phyloP scores from a whole-genome alignment of 2,329 filamentous ascomycete species.

The Gnomoniopsis smithogilvyi region DNA sequence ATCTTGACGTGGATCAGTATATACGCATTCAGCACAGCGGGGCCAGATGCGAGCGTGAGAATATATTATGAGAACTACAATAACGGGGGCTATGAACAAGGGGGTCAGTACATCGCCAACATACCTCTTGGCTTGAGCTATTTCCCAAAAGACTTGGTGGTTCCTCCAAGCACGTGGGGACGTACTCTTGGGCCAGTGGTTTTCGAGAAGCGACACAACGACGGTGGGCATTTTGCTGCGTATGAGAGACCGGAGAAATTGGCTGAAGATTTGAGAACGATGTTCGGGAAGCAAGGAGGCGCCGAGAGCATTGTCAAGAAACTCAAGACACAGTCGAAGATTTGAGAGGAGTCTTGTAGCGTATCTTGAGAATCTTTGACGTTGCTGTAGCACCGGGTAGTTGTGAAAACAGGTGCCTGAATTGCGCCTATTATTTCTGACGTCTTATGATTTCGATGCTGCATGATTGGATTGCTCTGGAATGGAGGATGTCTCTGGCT shows the following conservation, averaged over 20 bases:
- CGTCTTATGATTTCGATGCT: too few species aligned
- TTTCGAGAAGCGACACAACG: conserved; percentile 46
- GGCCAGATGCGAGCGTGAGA: conserved; percentile 62
- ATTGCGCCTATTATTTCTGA: too few species aligned
- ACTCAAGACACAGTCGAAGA: background rate
- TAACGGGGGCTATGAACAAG: background rate
- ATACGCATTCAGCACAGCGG: conserved; percentile 68
- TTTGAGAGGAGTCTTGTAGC: background rate
- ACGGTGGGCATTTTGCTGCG: conserved; percentile 60
- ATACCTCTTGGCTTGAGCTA: conserved; percentile 25
- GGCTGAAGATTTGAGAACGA: conserved; percentile 49
- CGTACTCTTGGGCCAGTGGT: conserved; percentile 59
- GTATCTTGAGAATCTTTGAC: too few species aligned
- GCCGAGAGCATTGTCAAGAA: conserved; percentile 34
- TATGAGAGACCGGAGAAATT: conserved; percentile 54
- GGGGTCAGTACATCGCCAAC: conserved; percentile 16
- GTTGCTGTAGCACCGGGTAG: too few species aligned
- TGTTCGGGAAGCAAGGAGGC: conserved; percentile 54
- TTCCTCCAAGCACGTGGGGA: conserved; percentile 54
- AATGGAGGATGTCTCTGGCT: too few species aligned
- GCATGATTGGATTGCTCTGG: too few species aligned
- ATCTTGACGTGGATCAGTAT: conserved; percentile 72
- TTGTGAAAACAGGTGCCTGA: too few species aligned
- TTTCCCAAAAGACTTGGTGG: conserved; percentile 56
- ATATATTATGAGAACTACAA: conserved; percentile 71